Evolutionary conservation across 228 moss, liverwort and hornwort genomes (phyloP).

Genomic region (Sphagnum magellanicum): DNA sequence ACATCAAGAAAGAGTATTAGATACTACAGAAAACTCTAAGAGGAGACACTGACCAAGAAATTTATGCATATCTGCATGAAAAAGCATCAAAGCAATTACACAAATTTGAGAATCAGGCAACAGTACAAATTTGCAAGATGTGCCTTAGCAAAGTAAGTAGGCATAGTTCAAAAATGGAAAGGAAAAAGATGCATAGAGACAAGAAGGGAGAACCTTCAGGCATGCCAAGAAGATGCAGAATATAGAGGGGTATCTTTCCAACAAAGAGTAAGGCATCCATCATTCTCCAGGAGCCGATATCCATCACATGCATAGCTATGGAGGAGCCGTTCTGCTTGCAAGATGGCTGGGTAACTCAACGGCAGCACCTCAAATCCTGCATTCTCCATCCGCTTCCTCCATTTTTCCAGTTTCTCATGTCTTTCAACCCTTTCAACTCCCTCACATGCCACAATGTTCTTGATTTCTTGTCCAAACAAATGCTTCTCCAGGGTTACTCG

Average conservation of each 20-base stretch:
- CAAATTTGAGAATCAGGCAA: too few species aligned
- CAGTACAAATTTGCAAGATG: too few species aligned
- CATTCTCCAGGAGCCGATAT: constrained; percentile 45
- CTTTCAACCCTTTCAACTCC: constrained; percentile 69
- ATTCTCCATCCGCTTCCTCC: constrained; percentile 49
- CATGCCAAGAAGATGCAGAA: constrained; percentile 71
- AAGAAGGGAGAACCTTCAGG: constrained; percentile 6
- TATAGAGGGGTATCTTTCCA: constrained; percentile 76
- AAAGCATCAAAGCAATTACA: too few species aligned
- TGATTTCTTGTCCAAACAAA: constrained; percentile 70
- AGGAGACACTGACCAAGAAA: too few species aligned
- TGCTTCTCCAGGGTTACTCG: constrained; percentile 39
- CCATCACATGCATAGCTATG: constrained; percentile 65
- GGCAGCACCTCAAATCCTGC: constrained; percentile 56
- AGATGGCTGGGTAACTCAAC: constrained; percentile 51
- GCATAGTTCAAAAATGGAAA: too few species aligned
- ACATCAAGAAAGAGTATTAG: too few species aligned
- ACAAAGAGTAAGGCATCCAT: constrained; percentile 56
- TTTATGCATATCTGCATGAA: too few species aligned
- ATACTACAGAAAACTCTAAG: too few species aligned
- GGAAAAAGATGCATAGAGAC: too few species aligned
- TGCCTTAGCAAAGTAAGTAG: too few species aligned
- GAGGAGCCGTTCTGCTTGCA: constrained; percentile 71
- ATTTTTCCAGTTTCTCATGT: constrained; percentile 59
- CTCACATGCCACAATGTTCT: constrained; percentile 81